Base-by-base conservation (phyloP, 805 yeast species). In the Candida golubevii region DNA sequence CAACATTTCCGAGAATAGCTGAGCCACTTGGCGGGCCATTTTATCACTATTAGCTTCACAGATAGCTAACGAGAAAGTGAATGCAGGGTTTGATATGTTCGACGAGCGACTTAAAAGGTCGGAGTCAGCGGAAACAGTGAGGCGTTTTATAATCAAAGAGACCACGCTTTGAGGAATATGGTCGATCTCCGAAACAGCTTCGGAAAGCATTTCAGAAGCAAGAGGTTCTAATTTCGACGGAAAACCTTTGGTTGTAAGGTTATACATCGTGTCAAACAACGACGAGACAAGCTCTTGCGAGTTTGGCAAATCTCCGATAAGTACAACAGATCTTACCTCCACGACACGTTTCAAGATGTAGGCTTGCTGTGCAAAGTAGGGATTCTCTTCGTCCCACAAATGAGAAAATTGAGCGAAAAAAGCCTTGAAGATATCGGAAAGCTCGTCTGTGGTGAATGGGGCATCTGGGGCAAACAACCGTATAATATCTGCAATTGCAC, bases 381-480 rank as follows among this genome's bases (percentile, higher is more conserved):
- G 78, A 48, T 79, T 77, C 14, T 79, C 81, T 8, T 66, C 67
- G 44, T 81, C 81, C 7, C 67, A 53, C 35, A 88, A 62, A 38
- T 71, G 73, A 43, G 71, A 71, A 51, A 90, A 77, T 58, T 85
- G 89, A 26, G 65, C 60, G 48, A 84, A 73, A 55, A 88, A 79
- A 7, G 86, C 69, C 50, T 74, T 77, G 66, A 89, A 88, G 14
- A 88, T 75, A 4, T 71, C 81, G 0, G 80, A 68, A 33, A 89
- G 68, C 51, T 84, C 82, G 1, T 67, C 50, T 23, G 81, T 80
- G 1, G 85, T 79, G 62, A 76, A 89, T 4, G 97, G 97, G 7
- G 96, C 95, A 59, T 89, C 87, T 0, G 97, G 97, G 0, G 96
- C 97, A 56, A 75, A 83, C 12, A 90, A 61, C 46, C 96, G 71